phyloP scores from a whole-genome alignment of 1,284 basidiomycete genomes.

The Melanopsichium pennsylvanicum region DNA sequence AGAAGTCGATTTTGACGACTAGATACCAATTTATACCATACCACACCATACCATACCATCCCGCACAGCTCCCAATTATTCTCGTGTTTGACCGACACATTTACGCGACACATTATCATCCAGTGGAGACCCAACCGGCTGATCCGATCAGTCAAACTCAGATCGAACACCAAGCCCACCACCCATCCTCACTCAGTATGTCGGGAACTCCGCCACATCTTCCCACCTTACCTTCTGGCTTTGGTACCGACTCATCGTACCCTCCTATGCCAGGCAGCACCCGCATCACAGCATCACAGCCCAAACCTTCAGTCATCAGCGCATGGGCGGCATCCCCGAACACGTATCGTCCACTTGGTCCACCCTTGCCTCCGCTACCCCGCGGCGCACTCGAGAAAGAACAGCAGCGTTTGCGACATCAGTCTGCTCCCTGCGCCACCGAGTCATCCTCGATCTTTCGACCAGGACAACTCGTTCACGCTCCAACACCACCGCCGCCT shows the following conservation, averaged over 20 bases:
- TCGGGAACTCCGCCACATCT: slow-evolving; percentile 33
- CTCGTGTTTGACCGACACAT: too few relatives aligned
- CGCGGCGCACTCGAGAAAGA: slow-evolving; percentile 41
- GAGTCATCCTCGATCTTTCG: slow-evolving; percentile 13
- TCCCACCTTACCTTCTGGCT: slow-evolving; percentile 52
- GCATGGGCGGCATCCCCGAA: slow-evolving; percentile 1
- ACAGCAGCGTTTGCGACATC: slow-evolving; percentile 28
- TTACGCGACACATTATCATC: too few relatives aligned
- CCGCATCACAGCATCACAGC: slow-evolving; percentile 34
- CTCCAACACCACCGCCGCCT: slow-evolving; percentile 29
- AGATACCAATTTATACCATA: too few relatives aligned
- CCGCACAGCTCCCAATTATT: too few relatives aligned
- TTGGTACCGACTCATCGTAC: slow-evolving; percentile 57
- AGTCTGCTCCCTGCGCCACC: slow-evolving; percentile 21
- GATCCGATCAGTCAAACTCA: neutral
- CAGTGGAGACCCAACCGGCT: too few relatives aligned
- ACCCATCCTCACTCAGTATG: slow-evolving; percentile 5
- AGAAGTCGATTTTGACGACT: too few relatives aligned
- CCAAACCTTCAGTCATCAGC: slow-evolving; percentile 10
- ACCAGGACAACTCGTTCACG: slow-evolving; percentile 41
- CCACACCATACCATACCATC: too few relatives aligned
- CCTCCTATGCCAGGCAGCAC: slow-evolving; percentile 52
- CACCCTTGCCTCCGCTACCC: slow-evolving; percentile 49
- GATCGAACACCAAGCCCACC: neutral
- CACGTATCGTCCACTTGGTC: slow-evolving; percentile 28